Evolutionary conservation across 1,139 yeast species (phyloP), one percentile per base, ranked within the genome.

Genomic region (Suhomyces taliae): DNA sequence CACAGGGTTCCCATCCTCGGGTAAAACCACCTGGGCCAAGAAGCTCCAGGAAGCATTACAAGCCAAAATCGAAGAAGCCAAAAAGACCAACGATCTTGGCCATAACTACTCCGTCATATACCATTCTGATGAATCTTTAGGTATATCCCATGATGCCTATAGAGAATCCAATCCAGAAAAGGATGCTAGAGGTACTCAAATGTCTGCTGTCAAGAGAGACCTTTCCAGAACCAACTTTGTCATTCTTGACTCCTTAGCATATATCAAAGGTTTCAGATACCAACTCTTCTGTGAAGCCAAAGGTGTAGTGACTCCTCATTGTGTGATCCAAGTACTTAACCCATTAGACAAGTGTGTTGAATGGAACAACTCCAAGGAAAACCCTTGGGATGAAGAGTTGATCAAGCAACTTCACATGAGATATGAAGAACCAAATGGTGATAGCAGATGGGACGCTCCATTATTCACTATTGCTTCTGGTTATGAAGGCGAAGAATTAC

Each of bases 261-360:
- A 95, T 62, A 95, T 95, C 60, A 95, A 93, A 62, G 99, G 99
- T 0, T 90, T 90, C 62, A 74, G 99, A 50, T 93, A 95, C 66
- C 99, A 93, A 65, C 73, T 93, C 47, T 90, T 83, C 65, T 90
- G 98, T 65, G 99, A 93, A 63, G 93, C 96, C 36, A 91, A 91
- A 60, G 87, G 91, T 1, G 73, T 83, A 29, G 78, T 82, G 14
- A 90, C 98, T 1, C 86, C 95, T 2, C 87, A 89, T 54, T 87
- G 96, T 61, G 87, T 91, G 39, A 70, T 91, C 1, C 93, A 91
- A 53, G 85, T 88, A 1, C 79, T 90, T 53, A 82, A 87, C 27
- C 85, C 96, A 0, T 60, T 77, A 5, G 84, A 79, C 0, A 69
- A 71, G 29, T 84, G 95, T 59, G 60, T 75, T 6, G 76, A 81